Base-by-base conservation (phyloP, 805 yeast species). In the Ogataea angusta region DNA sequence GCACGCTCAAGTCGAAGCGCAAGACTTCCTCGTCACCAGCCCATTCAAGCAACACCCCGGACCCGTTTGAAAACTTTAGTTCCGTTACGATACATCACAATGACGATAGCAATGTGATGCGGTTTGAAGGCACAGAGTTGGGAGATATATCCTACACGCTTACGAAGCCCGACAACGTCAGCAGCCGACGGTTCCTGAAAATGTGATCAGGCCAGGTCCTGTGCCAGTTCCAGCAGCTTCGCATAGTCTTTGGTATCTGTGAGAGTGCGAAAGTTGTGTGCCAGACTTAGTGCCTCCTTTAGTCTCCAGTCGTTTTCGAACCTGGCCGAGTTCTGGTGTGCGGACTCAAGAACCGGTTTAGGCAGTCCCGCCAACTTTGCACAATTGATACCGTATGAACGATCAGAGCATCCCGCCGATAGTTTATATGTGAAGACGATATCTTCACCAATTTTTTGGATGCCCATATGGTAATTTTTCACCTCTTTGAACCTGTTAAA, bases 31-130 rank as follows among this genome's bases (percentile, higher is more conserved):
- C 56, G 3, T 60, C 65, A 5, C 49, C 60, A 2, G 45, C 42
- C 16, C 36, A 44, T 17, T 32, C 49, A 8, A 37, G 41, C 12
- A 45, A 39, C 7, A 51, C 47, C 3, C 59, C 56, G 19, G 96
- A 89, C 62, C 96, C 96, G 2, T 89, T 89, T 61, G 84, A 79
- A 36, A 78, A 80, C 55, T 89, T 89, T 65, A 85, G 81, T 56
- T 88, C 96, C 0, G 85, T 89, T 60, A 87, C 95, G 6, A 69
- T 89, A 52, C 85, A 85, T 53, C 89, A 87, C 58, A 87, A 80
- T 33, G 70, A 68, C 30, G 71, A 66, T 34, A 72, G 67, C 22
- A 68, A 74, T 31, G 64, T 73, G 4, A 67, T 74, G 58, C 60
- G 71, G 4, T 80, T 76, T 49, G 78, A 60, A 27, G 69, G 67